phyloP scores from a whole-genome alignment of 2,329 filamentous ascomycete genomes.

The Trichoderma polysporum region DNA sequence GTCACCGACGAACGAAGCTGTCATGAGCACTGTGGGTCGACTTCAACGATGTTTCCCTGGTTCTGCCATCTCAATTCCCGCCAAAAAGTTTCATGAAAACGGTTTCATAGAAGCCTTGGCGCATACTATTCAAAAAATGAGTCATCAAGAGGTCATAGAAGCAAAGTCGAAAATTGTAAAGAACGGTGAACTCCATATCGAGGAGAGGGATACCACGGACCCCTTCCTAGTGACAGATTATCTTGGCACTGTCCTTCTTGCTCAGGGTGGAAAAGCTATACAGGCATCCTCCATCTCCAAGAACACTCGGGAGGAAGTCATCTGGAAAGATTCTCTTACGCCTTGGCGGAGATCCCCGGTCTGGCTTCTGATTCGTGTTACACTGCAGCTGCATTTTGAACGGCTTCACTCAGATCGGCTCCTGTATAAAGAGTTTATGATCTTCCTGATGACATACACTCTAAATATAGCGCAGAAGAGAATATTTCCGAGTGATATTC shows the following conservation, averaged over 20 bases:
- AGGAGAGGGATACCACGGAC: constrained; percentile 50
- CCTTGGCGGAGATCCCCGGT: constrained; percentile 52
- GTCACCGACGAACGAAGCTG: background rate
- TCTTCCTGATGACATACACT: constrained; percentile 43
- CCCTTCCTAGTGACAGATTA: constrained; percentile 54
- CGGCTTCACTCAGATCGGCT: constrained; percentile 25
- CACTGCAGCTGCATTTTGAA: constrained; percentile 11
- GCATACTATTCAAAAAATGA: constrained; percentile 31
- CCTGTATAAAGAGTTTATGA: constrained; percentile 53
- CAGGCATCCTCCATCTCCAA: constrained; percentile 42
- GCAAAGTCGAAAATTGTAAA: constrained; percentile 18
- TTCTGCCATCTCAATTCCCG: background rate
- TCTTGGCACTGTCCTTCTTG: constrained; percentile 40
- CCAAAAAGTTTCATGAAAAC: background rate
- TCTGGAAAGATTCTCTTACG: constrained; percentile 35
- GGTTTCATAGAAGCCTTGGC: background rate
- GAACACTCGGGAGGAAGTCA: constrained; percentile 54
- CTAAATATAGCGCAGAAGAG: constrained; percentile 31
- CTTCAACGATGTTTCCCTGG: background rate
- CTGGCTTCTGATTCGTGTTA: constrained; percentile 22
- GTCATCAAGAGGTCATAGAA: constrained; percentile 25
- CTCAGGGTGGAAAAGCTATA: constrained; percentile 34
- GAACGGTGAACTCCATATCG: constrained; percentile 26
- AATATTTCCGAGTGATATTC: constrained; percentile 28
- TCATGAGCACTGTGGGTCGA: background rate